Percentiles rank a stretch among this genome's conserved stretches.
Conservation (phyloP, 371 early-diverging fungal genomes). For the Mucor racemosus region DNA sequence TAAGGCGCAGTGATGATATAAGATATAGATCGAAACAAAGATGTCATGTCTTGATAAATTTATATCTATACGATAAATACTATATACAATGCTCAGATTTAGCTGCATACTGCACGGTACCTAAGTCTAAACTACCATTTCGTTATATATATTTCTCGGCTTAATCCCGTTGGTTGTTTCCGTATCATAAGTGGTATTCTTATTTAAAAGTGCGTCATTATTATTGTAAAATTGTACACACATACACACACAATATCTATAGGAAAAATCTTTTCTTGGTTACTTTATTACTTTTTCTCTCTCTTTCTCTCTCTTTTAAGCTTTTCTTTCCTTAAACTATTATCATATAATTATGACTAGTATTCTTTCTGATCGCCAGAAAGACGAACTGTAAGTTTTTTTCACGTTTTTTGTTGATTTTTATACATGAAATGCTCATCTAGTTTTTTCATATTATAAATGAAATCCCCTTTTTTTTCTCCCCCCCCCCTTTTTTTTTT, state of each 20-base stretch:
- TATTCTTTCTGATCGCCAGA: slow-evolving; percentile 37
- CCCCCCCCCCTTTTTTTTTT: not conserved
- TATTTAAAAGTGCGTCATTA: slow-evolving; percentile 1
- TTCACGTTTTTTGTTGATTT: not conserved
- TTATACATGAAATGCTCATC: not conserved
- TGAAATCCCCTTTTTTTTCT: not conserved
- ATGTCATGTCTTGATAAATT: too few species aligned
- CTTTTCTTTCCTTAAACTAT: not conserved
- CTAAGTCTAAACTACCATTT: too few species aligned
- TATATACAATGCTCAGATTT: too few species aligned
- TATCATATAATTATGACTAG: slow-evolving; percentile 21
- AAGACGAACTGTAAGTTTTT: slow-evolving; percentile 32
- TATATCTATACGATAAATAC: too few species aligned
- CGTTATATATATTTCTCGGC: not conserved
- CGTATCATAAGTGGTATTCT: not conserved
- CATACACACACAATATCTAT: not conserved
- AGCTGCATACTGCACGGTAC: too few species aligned
- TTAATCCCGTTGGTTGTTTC: not conserved
- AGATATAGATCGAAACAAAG: too few species aligned
- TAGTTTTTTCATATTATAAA: not conserved
- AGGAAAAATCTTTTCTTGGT: not conserved
- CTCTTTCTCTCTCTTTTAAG: not conserved
- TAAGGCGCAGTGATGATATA: not conserved
- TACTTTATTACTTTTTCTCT: not conserved
- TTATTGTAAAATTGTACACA: not conserved